These are phyloP conservation scores for Fusarium zealandicum DNA, from an alignment of 2,329 filamentous ascomycete genomes.

Conservation along the genomic window DNA sequence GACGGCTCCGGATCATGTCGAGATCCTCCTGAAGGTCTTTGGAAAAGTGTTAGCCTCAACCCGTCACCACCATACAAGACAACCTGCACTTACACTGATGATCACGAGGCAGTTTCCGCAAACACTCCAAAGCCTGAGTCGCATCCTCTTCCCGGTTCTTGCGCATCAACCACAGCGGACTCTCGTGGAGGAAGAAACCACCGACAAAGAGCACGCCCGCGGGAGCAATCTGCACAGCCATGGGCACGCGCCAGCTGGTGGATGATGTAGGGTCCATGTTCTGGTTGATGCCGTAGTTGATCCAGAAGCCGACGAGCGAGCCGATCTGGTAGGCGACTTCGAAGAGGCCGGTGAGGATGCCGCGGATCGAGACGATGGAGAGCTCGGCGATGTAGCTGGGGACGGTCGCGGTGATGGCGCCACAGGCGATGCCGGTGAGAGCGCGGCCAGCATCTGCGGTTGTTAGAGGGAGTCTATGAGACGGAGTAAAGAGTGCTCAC, in stretches of 20 bases:
- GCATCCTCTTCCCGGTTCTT: constrained; percentile 46
- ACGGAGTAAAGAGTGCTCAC: constrained; percentile 10
- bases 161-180: constrained; percentile 50
- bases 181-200: constrained; percentile 54
- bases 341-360: constrained; percentile 62
- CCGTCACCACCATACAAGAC: too few species aligned
- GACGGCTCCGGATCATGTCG: constrained; percentile 51
- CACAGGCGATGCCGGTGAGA: constrained; percentile 64
- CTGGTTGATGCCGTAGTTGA: constrained; percentile 54
- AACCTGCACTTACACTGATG: constrained; percentile 41
- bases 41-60: constrained; percentile 4
- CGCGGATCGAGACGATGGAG: constrained; percentile 64
- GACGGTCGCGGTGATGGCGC: constrained; percentile 64
- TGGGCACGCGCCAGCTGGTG: constrained; percentile 57
- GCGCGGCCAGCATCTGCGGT: constrained; percentile 62
- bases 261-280: constrained; percentile 45
- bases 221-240: constrained; percentile 56
- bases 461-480: background rate
- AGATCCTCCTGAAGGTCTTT: constrained; percentile 57
- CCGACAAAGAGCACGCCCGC: constrained; percentile 53
- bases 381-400: constrained; percentile 71
- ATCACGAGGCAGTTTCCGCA: constrained; percentile 54
- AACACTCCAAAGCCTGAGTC: constrained; percentile 42
- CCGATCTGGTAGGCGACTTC: constrained; percentile 63
- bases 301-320: constrained; percentile 59